Conservation (phyloP, 139 green algal species). For the Spirogloea muscicola region DNA sequence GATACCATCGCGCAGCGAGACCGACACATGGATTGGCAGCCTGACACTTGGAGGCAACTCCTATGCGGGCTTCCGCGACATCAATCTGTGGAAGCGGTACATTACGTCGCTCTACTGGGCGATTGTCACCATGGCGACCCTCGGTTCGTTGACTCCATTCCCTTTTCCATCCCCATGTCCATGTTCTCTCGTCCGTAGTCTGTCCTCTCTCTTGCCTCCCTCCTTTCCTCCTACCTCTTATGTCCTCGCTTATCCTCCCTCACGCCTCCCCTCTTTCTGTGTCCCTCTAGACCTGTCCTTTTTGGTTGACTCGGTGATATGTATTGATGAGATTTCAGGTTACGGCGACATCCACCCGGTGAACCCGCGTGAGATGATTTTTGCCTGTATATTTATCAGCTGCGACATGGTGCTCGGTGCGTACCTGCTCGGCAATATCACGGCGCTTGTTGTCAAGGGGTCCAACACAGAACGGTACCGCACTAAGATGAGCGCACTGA, state of each 20-base stretch:
- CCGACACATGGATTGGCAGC: constrained; percentile 31
- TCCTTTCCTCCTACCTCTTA: too few relatives aligned
- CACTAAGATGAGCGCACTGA: constrained; percentile 11
- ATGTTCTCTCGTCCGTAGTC: too few relatives aligned
- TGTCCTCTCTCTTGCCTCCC: too few relatives aligned
- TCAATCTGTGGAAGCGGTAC: constrained; percentile 5
- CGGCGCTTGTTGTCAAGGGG: not conserved
- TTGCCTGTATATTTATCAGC: constrained; percentile 1
- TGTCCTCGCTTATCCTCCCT: too few relatives aligned
- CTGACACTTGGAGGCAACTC: constrained; percentile 23
- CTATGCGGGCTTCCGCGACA: constrained; percentile 20
- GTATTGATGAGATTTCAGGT: not conserved
- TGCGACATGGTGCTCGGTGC: constrained; percentile 3
- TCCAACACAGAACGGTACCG: constrained; percentile 16
- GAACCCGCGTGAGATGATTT: constrained; percentile 34
- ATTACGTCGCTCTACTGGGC: constrained; percentile 25
- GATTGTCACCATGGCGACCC: constrained; percentile 20
- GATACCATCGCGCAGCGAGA: not conserved
- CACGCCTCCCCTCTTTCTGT: too few relatives aligned
- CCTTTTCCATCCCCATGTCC: too few relatives aligned
- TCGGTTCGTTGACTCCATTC: too few relatives aligned
- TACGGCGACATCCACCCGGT: constrained; percentile 23
- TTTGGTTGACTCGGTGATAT: not conserved
- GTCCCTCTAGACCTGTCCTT: too few relatives aligned
- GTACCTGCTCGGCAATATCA: constrained; percentile 28